Evolutionary conservation across 805 yeast genomes (phyloP).

Genomic region (Hanseniaspora mollemarum): DNA sequence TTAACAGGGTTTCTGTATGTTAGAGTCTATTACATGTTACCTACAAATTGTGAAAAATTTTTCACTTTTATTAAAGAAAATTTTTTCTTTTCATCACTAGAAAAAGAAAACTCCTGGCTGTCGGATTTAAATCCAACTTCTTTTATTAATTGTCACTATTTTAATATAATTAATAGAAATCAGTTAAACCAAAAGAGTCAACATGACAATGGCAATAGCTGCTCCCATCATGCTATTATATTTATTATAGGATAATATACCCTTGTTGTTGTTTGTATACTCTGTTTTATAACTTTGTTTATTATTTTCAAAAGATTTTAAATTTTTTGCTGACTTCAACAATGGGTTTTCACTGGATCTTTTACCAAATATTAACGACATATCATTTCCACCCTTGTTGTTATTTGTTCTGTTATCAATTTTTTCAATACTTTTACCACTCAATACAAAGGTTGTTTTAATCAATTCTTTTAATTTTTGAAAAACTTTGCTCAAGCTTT

Average conservation of each 20-base stretch:
- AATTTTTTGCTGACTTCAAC: too few relatives aligned
- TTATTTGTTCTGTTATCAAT: too few relatives aligned
- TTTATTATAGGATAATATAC: background rate
- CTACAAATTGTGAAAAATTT: background rate
- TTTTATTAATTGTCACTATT: too few relatives aligned
- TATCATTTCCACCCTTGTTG: background rate
- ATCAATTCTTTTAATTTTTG: too few relatives aligned
- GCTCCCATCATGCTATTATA: conserved; percentile 12
- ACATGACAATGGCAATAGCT: background rate
- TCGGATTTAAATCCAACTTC: background rate
- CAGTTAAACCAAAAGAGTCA: conserved; percentile 2
- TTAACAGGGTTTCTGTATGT: too few relatives aligned
- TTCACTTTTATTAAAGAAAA: background rate
- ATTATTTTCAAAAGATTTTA: background rate
- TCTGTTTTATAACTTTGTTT: background rate
- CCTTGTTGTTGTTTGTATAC: conserved; percentile 3
- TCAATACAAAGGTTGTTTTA: too few relatives aligned
- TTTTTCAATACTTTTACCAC: too few relatives aligned
- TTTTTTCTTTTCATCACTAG: background rate
- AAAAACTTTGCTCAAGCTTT: too few relatives aligned
- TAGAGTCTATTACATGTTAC: too few relatives aligned
- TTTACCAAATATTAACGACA: background rate
- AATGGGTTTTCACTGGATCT: background rate
- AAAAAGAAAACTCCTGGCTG: background rate
- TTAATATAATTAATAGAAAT: too few relatives aligned